Base-by-base conservation (phyloP, 75 land plant species). In the Cryptomeria japonica region DNA sequence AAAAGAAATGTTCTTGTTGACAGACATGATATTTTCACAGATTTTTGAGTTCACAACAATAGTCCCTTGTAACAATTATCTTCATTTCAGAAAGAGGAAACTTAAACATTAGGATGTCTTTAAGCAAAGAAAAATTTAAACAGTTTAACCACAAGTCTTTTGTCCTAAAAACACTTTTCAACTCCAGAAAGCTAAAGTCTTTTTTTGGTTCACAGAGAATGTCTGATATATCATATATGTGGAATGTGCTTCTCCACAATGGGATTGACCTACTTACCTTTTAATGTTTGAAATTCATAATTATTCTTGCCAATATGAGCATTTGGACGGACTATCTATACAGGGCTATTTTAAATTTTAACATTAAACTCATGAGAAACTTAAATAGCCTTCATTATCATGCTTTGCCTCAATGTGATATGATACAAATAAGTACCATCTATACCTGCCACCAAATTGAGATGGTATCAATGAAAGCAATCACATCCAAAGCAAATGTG, bases 381-480 rank as follows among this genome's bases (percentile, higher is more conserved):
- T 44, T 82, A 25, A 31, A 42, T n/a, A 14, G 14, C 32, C 49
- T 46, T 44, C 34, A 82, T 82, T 46, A 82, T 82, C 47, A 28
- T 47, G n/a, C n/a, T 76, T 72, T 76, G 80, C 80, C 28, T 86
- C 22, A 53, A 1, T 44, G 25, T 44, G 25, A 82, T 28, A 82
- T 31, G 31, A 82, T 55, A n/a, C 53, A 88, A 88, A 46, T 51
- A 68, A 61, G 56, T 51, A 72, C 39, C 75, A 55, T 19, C 31
- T 31, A 51, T 90, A 96, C 97, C 96, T 97, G 98, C 98, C 98
- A 97, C 94, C 94, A 97, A 4, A 97, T 92, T 70, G 98, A 97
- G 82, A 97, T 93, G 12, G 93, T 93, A 89, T 96, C 98, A 64
- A 97, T 92, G 86, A 94, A 87, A 42, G 97, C 98, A 68, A 96